Evolutionary conservation across 2,329 filamentous ascomycete genomes (phyloP), one percentile per base, ranked within the genome.

Genomic region (Phialophora expanda): DNA sequence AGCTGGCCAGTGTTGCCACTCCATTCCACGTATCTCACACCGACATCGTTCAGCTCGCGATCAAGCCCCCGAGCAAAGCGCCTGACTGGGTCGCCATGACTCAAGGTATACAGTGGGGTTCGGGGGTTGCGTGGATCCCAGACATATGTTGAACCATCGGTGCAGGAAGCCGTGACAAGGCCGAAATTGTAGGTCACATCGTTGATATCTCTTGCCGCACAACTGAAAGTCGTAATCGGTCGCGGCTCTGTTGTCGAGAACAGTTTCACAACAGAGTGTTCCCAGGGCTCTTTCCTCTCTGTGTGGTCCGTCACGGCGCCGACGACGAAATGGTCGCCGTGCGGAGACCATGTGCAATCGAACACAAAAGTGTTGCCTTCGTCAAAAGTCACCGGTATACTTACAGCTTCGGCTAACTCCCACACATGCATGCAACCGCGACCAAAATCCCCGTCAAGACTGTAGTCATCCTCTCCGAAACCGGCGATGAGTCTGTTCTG

Each of bases 141-240:
- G 4, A 89, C 78, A 73, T 88, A 88, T 0, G 84, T 84, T 32
- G 78, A 78, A 2, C 86, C 85, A 73, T 87, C 81, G 0, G 87
- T 89, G 67, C 86, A 87, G 11, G 86, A 85, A 12, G 84, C 85
- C 7, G 85, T 84, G 12, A 88, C 76, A 62, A 87, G 78, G 44
- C 82, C 79, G 1, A 83, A 64, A 55, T 79, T 84, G 69, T 83
- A 85, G 0, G 83, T 77, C 0, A 88, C 77, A 64, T 88, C 85
- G 63, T 88, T 89, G 70, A 89, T 87, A 73, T 89, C 87, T 7
- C 82, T 72, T 0, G 86, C 86, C 26, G 82, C 82, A 69, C 86
- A 88, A 56, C 87, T 82, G 44, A 85, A 79, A 64, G 84, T 82
- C 26, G 83, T 71, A 0, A 75, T 76, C 30, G 73, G 77, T 62